Conservation (phyloP, 2,329 filamentous ascomycete genomes). For the Dryadomyces quercivorus region DNA sequence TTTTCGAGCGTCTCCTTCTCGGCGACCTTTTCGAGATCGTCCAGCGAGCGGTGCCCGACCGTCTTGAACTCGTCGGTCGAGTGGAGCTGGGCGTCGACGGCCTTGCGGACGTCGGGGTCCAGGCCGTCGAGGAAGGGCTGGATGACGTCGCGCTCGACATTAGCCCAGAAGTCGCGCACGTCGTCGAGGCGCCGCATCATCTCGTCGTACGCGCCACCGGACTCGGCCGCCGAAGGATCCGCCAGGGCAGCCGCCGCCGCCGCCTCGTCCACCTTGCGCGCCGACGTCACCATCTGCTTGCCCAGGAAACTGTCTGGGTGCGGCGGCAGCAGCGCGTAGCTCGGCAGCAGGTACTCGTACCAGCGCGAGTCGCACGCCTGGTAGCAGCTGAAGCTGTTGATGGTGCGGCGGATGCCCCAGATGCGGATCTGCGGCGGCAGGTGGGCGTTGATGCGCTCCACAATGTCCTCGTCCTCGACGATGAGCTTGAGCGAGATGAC, state of each 20-base stretch:
- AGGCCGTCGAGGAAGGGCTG: slow-evolving; percentile 54
- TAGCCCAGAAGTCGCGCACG: slow-evolving; percentile 69
- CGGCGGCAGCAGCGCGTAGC: slow-evolving; percentile 82
- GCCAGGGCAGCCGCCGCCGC: slow-evolving; percentile 39
- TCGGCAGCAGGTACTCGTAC: slow-evolving; percentile 95
- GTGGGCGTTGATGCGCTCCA: slow-evolving; percentile 80
- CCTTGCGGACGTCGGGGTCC: slow-evolving; percentile 49
- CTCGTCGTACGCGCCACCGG: slow-evolving; percentile 52
- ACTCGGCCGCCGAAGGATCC: slow-evolving; percentile 27
- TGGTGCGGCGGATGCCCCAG: slow-evolving; percentile 86
- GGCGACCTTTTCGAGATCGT: slow-evolving; percentile 6
- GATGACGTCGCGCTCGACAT: slow-evolving; percentile 69
- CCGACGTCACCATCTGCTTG: slow-evolving; percentile 66
- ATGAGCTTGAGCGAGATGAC: slow-evolving; percentile 93
- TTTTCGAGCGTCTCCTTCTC: background rate
- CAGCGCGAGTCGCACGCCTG: slow-evolving; percentile 88
- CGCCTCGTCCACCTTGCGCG: slow-evolving; percentile 39
- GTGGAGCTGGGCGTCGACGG: slow-evolving; percentile 52
- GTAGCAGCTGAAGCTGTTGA: slow-evolving; percentile 88
- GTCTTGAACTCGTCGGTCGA: slow-evolving; percentile 18
- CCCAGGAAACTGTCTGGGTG: slow-evolving; percentile 81
- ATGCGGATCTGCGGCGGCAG: slow-evolving; percentile 83
- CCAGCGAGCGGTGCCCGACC: slow-evolving; percentile 3
- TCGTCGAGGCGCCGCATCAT: slow-evolving; percentile 62
- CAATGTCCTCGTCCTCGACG: slow-evolving; percentile 76